A percentile compares a stretch with the other conserved stretches of the same genome.
Conservation (phyloP, 148 eudicot species). For the Cornus controversa region DNA sequence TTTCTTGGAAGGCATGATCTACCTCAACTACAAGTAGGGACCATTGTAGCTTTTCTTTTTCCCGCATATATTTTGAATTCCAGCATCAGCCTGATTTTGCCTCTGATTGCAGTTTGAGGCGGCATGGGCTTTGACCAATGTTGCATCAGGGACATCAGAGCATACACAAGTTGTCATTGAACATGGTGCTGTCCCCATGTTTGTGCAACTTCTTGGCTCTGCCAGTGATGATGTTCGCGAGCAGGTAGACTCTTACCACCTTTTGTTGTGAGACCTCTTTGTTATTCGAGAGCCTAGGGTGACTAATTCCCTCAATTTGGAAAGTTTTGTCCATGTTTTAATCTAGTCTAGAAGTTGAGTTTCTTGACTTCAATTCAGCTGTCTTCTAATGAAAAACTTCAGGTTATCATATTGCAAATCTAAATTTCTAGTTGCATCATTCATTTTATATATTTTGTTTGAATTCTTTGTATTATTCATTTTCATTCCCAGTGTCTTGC, state of each 20-base stretch:
- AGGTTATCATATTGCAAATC: neutral
- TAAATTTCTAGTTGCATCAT: neutral
- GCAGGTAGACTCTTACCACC: conserved; percentile 46
- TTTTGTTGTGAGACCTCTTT: neutral
- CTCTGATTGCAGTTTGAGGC: conserved; percentile 71
- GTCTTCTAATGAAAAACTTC: neutral
- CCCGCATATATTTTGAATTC: neutral
- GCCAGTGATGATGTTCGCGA: conserved; percentile 92
- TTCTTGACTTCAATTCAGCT: neutral
- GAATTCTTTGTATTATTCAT: neutral
- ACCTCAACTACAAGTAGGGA: conserved; percentile 82
- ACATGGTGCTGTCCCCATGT: conserved; percentile 80
- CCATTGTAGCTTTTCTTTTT: neutral
- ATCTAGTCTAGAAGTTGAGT: neutral
- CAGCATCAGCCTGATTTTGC: conserved; percentile 5
- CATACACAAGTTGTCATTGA: conserved; percentile 88
- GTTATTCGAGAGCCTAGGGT: neutral
- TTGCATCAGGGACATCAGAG: conserved; percentile 95
- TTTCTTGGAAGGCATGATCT: conserved; percentile 78
- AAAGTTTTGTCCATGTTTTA: neutral
- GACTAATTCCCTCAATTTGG: neutral
- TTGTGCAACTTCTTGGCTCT: conserved; percentile 82
- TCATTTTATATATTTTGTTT: neutral
- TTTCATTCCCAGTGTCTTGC: neutral
- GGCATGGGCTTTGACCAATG: conserved; percentile 95